These are phyloP conservation scores for Monosporascus ibericus DNA, from an alignment of 2,329 filamentous ascomycete genomes.

Conservation along the genomic window DNA sequence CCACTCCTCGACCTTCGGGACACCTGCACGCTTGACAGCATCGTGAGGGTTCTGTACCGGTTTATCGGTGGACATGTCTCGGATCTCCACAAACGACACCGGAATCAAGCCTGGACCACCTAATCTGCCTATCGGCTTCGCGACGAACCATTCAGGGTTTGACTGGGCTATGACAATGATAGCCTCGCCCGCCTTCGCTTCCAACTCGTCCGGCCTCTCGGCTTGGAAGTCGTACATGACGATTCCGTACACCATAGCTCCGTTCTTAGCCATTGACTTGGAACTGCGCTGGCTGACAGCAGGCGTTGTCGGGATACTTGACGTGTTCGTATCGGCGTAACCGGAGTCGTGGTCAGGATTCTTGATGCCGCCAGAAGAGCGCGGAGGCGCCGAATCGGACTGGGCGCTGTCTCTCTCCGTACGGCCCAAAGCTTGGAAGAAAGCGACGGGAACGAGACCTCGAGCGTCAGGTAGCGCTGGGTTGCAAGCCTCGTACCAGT, in stretches of 20 bases:
- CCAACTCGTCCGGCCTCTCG: slow-evolving; percentile 90
- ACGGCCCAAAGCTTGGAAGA: slow-evolving; percentile 88
- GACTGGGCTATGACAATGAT: slow-evolving; percentile 99
- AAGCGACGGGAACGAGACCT: slow-evolving; percentile 87
- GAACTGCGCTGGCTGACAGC: slow-evolving; percentile 41
- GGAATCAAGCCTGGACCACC: slow-evolving; percentile 93
- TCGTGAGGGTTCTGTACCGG: slow-evolving; percentile 77
- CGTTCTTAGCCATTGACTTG: slow-evolving; percentile 47
- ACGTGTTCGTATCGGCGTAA: slow-evolving; percentile 57
- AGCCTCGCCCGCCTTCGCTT: slow-evolving; percentile 89
- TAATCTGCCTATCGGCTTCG: slow-evolving; percentile 96
- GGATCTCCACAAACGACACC: slow-evolving; percentile 92
- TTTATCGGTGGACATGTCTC: slow-evolving; percentile 84
- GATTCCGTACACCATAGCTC: slow-evolving; percentile 91
- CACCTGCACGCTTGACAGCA: slow-evolving; percentile 80
- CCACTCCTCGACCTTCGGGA: slow-evolving; percentile 96
- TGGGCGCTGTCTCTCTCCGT: slow-evolving; percentile 83
- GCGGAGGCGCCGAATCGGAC: slow-evolving; percentile 45
- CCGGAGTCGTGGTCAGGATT: slow-evolving; percentile 83
- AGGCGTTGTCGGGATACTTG: slow-evolving; percentile 25
- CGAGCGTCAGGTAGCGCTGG: slow-evolving; percentile 79
- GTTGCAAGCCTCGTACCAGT: slow-evolving; percentile 99
- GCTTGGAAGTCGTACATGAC: slow-evolving; percentile 97
- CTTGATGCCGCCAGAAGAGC: slow-evolving; percentile 43
- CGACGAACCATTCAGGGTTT: slow-evolving; percentile 98